Base-by-base conservation (phyloP, 2,329 filamentous ascomycete species). In the Monilinia vaccinii-corymbosi region DNA sequence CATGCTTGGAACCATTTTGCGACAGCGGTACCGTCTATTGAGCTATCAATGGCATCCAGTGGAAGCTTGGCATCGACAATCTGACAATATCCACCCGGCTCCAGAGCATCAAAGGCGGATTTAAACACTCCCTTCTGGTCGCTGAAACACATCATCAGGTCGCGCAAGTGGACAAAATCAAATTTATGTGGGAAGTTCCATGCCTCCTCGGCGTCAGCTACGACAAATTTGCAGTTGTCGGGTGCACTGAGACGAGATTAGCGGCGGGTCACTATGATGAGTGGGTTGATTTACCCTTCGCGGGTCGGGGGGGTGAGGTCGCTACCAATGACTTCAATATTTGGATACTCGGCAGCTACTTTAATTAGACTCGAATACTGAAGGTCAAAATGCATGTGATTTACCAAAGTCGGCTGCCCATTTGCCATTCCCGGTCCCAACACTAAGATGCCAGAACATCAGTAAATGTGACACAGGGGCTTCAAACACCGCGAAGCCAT, bases 321-420 rank as follows among this genome's bases (percentile, higher is more conserved):
- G 2, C 52, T 60, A 21, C 58, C 58, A 21, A 60, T 47, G 0
- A 60, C 50, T 21, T 50, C 32, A 18, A 52, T 13, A 42, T 56
- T 49, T 34, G 52, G 58, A 25, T 21, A 14, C 13, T 47, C 36
- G 38, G 42, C 28, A 32, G 58, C 58, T 60, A 18, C n/a, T 25
- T 16, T n/a, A 25, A 32, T 47, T 23, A 58, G 51, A n/a, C 23
- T 38, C 16, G 10, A n/a, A 18, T 48, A 5, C 14, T 6, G 18
- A 25, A 11, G 18, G 11, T 21, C 11, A 47, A 42, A 14, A 7
- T 36, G 13, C 25, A 7, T 4, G 14, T n/a, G 72, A 70, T 61
- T 78, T 75, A 70, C 79, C 79, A 73, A 86, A 78, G 64, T 82
- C 80, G 53, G 83, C 81, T 8, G 80, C 76, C 80, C 82, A 85